Evolutionary conservation across 1,284 basidiomycete species (phyloP).

Genomic region (Sporisorium graminicola): DNA sequence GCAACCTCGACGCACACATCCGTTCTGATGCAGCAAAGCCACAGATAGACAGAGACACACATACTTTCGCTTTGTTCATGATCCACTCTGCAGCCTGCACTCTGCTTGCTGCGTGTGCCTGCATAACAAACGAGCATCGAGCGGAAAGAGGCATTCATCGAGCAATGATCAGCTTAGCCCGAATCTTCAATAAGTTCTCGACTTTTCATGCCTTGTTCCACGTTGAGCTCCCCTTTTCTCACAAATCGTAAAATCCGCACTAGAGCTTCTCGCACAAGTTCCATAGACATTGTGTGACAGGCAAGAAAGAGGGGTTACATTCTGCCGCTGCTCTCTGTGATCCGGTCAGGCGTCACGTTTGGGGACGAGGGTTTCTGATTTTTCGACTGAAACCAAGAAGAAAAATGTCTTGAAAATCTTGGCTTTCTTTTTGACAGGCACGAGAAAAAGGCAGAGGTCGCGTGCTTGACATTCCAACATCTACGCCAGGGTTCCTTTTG

Average conservation of each 20-base stretch:
- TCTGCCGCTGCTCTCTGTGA: too few species aligned
- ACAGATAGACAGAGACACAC: too few species aligned
- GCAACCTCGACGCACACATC: constrained; percentile 12
- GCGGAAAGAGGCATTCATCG: too few species aligned
- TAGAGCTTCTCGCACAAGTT: too few species aligned
- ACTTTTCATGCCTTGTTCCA: too few species aligned
- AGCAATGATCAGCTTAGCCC: too few species aligned
- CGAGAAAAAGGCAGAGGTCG: neutral
- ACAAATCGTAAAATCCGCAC: too few species aligned
- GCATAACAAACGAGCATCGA: neutral
- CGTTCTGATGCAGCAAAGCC: constrained; percentile 10
- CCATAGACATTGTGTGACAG: too few species aligned
- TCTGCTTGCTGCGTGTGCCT: constrained; percentile 2
- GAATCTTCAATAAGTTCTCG: too few species aligned
- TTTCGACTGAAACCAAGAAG: neutral
- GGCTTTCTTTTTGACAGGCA: neutral
- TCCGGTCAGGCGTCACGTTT: neutral
- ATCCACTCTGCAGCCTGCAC: constrained; percentile 5
- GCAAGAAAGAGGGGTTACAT: too few species aligned
- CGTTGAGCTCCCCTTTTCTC: too few species aligned
- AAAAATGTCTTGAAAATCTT: too few species aligned
- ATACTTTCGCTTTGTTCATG: neutral
- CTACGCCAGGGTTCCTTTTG: constrained; percentile 72
- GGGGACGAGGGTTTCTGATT: neutral
- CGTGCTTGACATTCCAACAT: constrained; percentile 35